Base-by-base conservation (phyloP, 495 filamentous ascomycete species). In the Trichoderma parareesei region DNA sequence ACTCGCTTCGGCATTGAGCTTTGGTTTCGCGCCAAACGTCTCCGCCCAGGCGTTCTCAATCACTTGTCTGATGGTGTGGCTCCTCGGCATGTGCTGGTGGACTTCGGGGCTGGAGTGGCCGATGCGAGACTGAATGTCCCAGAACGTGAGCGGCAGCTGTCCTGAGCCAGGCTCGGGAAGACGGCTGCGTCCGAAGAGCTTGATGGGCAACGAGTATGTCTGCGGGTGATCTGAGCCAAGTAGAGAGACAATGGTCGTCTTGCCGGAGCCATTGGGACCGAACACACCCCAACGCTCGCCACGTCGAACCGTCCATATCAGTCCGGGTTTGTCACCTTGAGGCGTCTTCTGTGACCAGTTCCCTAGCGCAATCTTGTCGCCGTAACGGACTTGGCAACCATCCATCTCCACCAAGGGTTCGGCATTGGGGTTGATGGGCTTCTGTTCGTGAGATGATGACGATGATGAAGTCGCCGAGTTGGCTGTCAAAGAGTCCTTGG, bases 181-280 rank as follows among this genome's bases (percentile, higher is more conserved):
- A 9, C 94, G 84, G 55, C 87, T 87, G 33, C 87, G 86, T 2
- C 91, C 90, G 67, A 98, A 97, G 44, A 97, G 78, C 66, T 84
- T 85, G 61, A 98, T 88, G 16, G 93, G 93, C 35, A 90, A 83
- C 3, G 91, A 91, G 73, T 98, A 98, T 2, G 93, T 84, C 73
- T 97, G 92, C 0, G 94, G 94, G 67, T 98, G 94, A 71, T 98
- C 94, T 4, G 93, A 97, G 43, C 90, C 94, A 67, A 98, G 89
- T 14, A 98, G 79, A 2, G 92, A 94, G 16, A 97, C 82, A 61
- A 98, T 79, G 0, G 94, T 98, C 0, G 94, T 98, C 76, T 98
- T 98, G 9, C 90, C 90, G 13, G 87, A 90, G 20, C 88, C 94
- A 70, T 98, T 97, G 14, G 93, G 85, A 1, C 94, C 94, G 69